Percentiles rank a stretch among this genome's conserved stretches.
phyloP scores from a whole-genome alignment of 1,284 basidiomycete species.

The Boletellus deceptivus region DNA sequence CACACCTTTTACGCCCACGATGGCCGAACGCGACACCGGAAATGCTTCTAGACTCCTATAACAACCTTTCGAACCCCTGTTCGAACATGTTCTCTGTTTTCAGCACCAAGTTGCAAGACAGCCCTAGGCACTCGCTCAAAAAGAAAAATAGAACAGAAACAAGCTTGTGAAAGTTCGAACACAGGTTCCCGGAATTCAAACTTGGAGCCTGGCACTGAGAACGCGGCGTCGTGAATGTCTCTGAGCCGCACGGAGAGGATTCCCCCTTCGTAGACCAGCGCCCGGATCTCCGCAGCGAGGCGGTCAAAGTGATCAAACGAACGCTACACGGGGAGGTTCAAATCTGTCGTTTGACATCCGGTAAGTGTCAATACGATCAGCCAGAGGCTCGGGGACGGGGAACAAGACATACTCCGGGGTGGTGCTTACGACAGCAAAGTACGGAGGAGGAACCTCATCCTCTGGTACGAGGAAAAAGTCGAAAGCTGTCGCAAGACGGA shows the following conservation, averaged over 20 bases:
- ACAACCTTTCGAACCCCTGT: constrained; percentile 16
- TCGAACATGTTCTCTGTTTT: too few relatives aligned
- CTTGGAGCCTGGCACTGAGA: neutral
- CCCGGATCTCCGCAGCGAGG: constrained; percentile 5
- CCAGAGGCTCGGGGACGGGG: neutral
- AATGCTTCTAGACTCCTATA: constrained; percentile 20
- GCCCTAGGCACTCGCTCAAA: too few relatives aligned
- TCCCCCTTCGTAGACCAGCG: constrained; percentile 15
- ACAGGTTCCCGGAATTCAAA: constrained; percentile 11
- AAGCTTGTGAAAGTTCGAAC: constrained; percentile 11
- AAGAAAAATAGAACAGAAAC: neutral
- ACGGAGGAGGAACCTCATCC: constrained; percentile 16
- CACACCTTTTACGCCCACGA: constrained; percentile 18
- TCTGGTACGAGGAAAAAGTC: constrained; percentile 1
- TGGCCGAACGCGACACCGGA: constrained; percentile 15
- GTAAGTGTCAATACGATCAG: too few relatives aligned
- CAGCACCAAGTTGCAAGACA: too few relatives aligned
- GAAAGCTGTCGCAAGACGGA: neutral
- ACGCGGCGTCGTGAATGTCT: constrained; percentile 12
- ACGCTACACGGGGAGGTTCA: neutral
- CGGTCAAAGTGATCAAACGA: constrained; percentile 15
- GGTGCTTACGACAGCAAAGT: constrained; percentile 6
- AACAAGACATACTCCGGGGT: constrained; percentile 7
- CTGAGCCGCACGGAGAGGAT: constrained; percentile 16
- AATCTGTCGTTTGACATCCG: neutral